Percentiles rank a stretch among this genome's conserved stretches.
phyloP scores from a whole-genome alignment of 2,329 filamentous ascomycete species.

The Davidsoniella virescens region DNA sequence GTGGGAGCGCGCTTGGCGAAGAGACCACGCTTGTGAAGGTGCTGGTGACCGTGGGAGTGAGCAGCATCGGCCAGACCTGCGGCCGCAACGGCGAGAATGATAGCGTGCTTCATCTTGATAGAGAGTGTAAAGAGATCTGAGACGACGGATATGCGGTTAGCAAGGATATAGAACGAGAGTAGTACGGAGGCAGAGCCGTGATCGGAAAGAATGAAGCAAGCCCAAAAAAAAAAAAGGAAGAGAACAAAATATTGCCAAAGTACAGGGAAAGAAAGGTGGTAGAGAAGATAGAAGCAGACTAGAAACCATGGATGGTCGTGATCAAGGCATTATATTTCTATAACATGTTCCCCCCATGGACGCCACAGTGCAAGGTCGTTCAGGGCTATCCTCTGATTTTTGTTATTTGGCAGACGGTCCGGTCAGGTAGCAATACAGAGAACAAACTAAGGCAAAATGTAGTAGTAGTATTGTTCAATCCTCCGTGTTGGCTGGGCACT shows the following conservation, averaged over 20 bases:
- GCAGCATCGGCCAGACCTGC: constrained; percentile 10
- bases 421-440: too few species aligned
- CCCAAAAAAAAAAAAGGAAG: too few species aligned
- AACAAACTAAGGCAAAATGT: too few species aligned
- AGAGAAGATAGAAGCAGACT: not conserved
- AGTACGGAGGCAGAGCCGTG: not conserved
- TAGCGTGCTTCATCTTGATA: constrained; percentile 11
- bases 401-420: too few species aligned
- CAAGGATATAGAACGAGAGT: not conserved
- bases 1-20: constrained; percentile 30
- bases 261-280: not conserved
- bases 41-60: constrained; percentile 11
- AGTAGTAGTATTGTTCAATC: too few species aligned
- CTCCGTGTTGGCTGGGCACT: too few species aligned
- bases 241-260: not conserved
- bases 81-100: constrained; percentile 11
- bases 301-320: not conserved
- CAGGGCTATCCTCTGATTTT: too few species aligned
- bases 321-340: too few species aligned
- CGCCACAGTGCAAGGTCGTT: too few species aligned
- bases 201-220: constrained; percentile 1
- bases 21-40: constrained; percentile 11
- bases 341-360: too few species aligned
- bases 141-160: constrained; percentile 1
- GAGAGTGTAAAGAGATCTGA: not conserved